These are phyloP conservation scores for Dendrostoma leiphaemia DNA, from an alignment of 2,329 filamentous ascomycete species.

Conservation along the genomic window DNA sequence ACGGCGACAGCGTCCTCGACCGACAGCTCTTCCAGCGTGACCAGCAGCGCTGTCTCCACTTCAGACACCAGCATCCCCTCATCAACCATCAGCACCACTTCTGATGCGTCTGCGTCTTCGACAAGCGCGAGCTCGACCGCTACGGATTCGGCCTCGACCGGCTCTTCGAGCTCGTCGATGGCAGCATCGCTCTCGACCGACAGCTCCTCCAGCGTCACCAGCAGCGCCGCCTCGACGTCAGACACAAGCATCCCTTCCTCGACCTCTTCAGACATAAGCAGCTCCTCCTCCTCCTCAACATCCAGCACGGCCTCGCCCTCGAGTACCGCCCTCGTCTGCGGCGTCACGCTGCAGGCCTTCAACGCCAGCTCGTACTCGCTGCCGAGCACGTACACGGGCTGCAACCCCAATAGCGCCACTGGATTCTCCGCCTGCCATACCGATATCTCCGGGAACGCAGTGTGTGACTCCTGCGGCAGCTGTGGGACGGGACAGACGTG, in stretches of 20 bases:
- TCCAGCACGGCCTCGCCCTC: not conserved
- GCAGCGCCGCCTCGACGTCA: not conserved
- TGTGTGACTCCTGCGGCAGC: conserved; percentile 11
- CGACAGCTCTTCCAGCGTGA: too few relatives aligned
- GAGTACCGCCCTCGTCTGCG: not conserved
- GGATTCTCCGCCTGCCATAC: conserved; percentile 8
- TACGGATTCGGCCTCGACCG: too few relatives aligned
- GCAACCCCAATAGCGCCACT: conserved; percentile 2
- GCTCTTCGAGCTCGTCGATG: too few relatives aligned
- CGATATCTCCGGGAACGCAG: not conserved
- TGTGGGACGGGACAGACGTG: conserved; percentile 8
- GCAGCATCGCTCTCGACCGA: too few relatives aligned
- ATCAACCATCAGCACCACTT: too few relatives aligned
- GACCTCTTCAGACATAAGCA: not conserved
- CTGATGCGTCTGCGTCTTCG: too few relatives aligned
- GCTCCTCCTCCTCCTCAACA: not conserved
- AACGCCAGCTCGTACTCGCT: not conserved
- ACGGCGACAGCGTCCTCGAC: too few relatives aligned
- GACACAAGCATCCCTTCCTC: not conserved
- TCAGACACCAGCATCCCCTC: too few relatives aligned
- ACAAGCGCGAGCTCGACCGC: too few relatives aligned
- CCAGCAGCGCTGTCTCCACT: too few relatives aligned
- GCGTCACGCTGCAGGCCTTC: conserved; percentile 1
- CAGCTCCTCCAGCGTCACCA: too few relatives aligned
- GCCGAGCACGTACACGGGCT: conserved; percentile 9